Percentiles rank a stretch among this genome's conserved stretches.
These are phyloP conservation scores for Hypoxylon rickii DNA, from an alignment of 495 filamentous ascomycete genomes.

Conservation along the genomic window DNA sequence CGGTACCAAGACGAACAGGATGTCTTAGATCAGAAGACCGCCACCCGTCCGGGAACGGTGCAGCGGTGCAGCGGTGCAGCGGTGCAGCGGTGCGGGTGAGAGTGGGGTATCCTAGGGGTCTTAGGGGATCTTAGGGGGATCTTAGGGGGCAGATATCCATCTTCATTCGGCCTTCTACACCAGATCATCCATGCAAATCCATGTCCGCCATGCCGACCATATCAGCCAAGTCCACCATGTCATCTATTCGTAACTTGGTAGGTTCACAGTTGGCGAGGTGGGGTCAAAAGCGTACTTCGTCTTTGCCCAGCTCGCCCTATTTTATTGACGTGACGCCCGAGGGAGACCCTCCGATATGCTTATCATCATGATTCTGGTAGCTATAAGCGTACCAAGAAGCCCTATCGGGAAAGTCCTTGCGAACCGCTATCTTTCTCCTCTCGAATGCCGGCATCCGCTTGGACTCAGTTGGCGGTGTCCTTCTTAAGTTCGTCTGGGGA, in stretches of 20 bases:
- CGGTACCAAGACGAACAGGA: constrained; percentile 20
- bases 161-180: constrained; percentile 21
- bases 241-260: constrained; percentile 2
- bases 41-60: constrained; percentile 29
- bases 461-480: constrained; percentile 17
- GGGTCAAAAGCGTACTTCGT: constrained; percentile 10
- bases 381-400: constrained; percentile 25
- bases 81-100: constrained; percentile 15
- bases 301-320: constrained; percentile 10
- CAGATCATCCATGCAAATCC: neutral
- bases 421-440: constrained; percentile 19
- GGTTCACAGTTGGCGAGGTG: constrained; percentile 13
- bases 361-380: constrained; percentile 34
- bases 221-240: constrained; percentile 20
- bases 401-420: constrained; percentile 41
- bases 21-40: constrained; percentile 35
- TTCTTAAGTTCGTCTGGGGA: neutral
- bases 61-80: too few relatives aligned
- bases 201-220: neutral
- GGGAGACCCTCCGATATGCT: constrained; percentile 17
- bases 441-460: constrained; percentile 30
- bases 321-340: constrained; percentile 3
- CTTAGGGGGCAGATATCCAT: constrained; percentile 3
- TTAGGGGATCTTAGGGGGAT: neutral
- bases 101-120: constrained; percentile 30